Conservation (phyloP, 352 stramenopile species). For the Phytopythium helicoides region DNA sequence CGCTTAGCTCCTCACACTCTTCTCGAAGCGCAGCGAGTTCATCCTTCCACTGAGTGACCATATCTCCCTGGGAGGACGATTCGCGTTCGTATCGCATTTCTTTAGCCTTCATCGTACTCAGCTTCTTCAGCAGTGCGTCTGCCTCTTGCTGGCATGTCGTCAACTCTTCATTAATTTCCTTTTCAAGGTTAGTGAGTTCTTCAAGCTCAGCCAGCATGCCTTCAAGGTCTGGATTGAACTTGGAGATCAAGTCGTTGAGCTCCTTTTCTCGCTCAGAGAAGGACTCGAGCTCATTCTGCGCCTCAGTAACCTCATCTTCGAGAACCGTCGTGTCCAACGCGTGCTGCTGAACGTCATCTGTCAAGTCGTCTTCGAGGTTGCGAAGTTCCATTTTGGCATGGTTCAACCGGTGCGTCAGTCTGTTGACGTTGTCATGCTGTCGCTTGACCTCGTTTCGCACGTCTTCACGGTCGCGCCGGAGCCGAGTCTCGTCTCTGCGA, state of each 20-base stretch:
- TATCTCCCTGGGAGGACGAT: slow-evolving; percentile 33
- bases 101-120: slow-evolving; percentile 71
- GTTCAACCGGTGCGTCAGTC: slow-evolving; percentile 54
- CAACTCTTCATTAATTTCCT: slow-evolving; percentile 45
- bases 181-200: slow-evolving; percentile 46
- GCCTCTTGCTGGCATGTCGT: slow-evolving; percentile 59
- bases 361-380: slow-evolving; percentile 67
- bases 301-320: slow-evolving; percentile 61
- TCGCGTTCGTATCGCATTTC: slow-evolving; percentile 67
- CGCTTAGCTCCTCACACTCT: slow-evolving; percentile 56
- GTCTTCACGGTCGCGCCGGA: slow-evolving; percentile 51
- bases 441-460: slow-evolving; percentile 32
- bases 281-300: slow-evolving; percentile 41
- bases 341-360: slow-evolving; percentile 60
- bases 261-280: slow-evolving; percentile 41
- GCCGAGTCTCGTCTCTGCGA: slow-evolving; percentile 43
- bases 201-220: slow-evolving; percentile 54
- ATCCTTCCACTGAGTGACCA: slow-evolving; percentile 49
- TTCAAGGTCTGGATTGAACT: slow-evolving; percentile 72
- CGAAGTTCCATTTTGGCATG: slow-evolving; percentile 51
- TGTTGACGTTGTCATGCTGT: slow-evolving; percentile 54
- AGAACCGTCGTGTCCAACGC: slow-evolving; percentile 69
- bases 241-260: slow-evolving; percentile 53
- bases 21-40: slow-evolving; percentile 43
- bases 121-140: slow-evolving; percentile 65